A percentile compares a stretch with the other conserved stretches of the same genome.
These are phyloP conservation scores for Podaxis pistillaris DNA, from an alignment of 768 basidiomycete species.

Conservation along the genomic window DNA sequence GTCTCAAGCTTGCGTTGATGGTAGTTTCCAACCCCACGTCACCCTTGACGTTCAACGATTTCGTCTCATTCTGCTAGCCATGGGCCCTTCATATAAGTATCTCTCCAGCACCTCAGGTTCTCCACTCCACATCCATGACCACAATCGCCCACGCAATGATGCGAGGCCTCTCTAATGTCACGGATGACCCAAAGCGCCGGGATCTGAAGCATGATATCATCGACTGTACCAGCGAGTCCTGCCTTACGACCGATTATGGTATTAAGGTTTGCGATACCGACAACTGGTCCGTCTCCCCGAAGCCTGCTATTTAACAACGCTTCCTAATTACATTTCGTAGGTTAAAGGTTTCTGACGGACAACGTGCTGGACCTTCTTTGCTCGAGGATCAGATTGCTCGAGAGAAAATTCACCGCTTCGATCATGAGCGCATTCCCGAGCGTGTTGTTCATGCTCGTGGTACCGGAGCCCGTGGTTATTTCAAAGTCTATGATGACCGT, in stretches of 20 bases:
- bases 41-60: conserved; percentile 18
- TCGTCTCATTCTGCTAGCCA: too few relatives aligned
- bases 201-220: conserved; percentile 34
- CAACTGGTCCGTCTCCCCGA: conserved; percentile 48
- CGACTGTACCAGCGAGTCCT: conserved; percentile 25
- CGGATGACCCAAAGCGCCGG: conserved; percentile 30
- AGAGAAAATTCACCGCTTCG: conserved; percentile 77
- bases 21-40: conserved; percentile 15
- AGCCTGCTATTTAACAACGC: background rate
- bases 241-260: conserved; percentile 63
- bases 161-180: conserved; percentile 24
- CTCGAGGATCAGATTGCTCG: conserved; percentile 78
- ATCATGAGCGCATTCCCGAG: conserved; percentile 90
- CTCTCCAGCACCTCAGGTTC: background rate
- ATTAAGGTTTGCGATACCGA: conserved; percentile 60
- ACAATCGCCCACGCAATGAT: conserved; percentile 26
- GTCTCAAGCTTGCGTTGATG: background rate
- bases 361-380: conserved; percentile 61
- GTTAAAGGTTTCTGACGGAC: conserved; percentile 50
- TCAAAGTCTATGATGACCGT: conserved; percentile 67
- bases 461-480: conserved; percentile 79
- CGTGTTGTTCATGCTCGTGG: conserved; percentile 75
- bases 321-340: conserved; percentile 28
- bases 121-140: conserved; percentile 21
- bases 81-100: too few relatives aligned